phyloP scores from a whole-genome alignment of 768 basidiomycete species.

The Agaricus blazei region DNA sequence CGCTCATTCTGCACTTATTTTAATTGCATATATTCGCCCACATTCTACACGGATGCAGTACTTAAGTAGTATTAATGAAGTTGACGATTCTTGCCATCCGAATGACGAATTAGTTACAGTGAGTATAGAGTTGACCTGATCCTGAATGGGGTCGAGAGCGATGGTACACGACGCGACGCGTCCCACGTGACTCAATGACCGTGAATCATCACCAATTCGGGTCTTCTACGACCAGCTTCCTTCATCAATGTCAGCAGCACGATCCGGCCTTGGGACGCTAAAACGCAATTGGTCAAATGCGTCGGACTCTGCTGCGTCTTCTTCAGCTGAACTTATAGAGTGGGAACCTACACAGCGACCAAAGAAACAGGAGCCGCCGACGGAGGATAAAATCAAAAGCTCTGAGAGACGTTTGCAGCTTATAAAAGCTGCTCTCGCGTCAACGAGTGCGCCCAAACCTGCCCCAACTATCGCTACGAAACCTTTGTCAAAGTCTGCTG shows the following conservation, averaged over 20 bases:
- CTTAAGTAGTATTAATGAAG: background rate
- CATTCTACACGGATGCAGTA: constrained; percentile 1
- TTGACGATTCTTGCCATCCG: background rate
- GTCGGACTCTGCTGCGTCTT: constrained; percentile 17
- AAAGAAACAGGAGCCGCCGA: constrained; percentile 22
- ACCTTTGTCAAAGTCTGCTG: constrained; percentile 22
- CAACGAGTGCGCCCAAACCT: constrained; percentile 10
- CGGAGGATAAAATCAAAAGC: constrained; percentile 19
- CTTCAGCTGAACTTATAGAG: constrained; percentile 37
- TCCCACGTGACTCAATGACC: constrained; percentile 15
- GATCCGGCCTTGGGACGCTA: constrained; percentile 58
- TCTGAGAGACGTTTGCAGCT: constrained; percentile 43
- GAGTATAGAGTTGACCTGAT: too few relatives aligned
- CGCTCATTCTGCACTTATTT: constrained; percentile 12
- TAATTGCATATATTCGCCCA: constrained; percentile 6
- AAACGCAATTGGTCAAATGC: constrained; percentile 58
- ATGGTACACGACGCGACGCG: background rate
- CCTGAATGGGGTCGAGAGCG: background rate
- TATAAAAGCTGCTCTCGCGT: constrained; percentile 53
- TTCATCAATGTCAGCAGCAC: constrained; percentile 25
- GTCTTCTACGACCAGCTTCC: constrained; percentile 4
- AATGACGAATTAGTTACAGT: background rate
- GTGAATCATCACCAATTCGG: constrained; percentile 12
- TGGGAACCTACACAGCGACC: constrained; percentile 37
- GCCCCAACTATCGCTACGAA: constrained; percentile 13